Evolutionary conservation across 352 stramenopile species (phyloP), one percentile per base, ranked within the genome.

Genomic region (Globisporangium splendens): DNA sequence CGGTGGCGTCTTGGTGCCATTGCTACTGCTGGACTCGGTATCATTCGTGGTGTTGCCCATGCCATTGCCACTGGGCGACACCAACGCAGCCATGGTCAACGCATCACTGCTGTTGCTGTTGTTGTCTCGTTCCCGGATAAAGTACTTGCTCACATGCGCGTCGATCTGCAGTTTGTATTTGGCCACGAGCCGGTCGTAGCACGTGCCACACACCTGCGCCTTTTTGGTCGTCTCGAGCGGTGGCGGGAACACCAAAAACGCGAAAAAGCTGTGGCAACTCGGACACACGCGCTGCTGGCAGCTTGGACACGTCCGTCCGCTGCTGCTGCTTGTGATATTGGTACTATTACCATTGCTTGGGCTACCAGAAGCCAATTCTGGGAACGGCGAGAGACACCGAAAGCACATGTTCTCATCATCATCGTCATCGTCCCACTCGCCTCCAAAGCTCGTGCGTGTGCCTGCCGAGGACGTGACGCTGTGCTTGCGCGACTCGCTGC

Each of bases 201-300:
- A 93, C 38, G 68, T 79, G 47, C 70, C 71, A 59, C 83, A 93
- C 21, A 93, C 71, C 48, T 71, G 79, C 44, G 72, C 63, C 69
- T 91, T 89, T 49, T 74, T 77, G 11, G 74, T 75, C 33, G 63
- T 71, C 62, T 89, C 80, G 7, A 85, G 63, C 31, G 78, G 79
- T 24, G 83, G 79, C 1, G 83, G 83, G 47, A 88, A 90, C 43
- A 75, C 67, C n/a, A 89, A 55, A 52, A 93, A 93, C n/a, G 83
- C 80, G 38, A 65, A 78, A 42, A 83, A 85, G 33, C 72, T 31
- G 35, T 79, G 63, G 61, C 83, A 93, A 14, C 73, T 66, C 15
- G 47, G 39, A 46, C 83, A 92, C 46, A 89, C 73, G 24, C 73
- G 78, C 67, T 91, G 77, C 31, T 89, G 68, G 46, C 83, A 93